Evolutionary conservation across 2,329 filamentous ascomycete genomes (phyloP), one percentile per base, ranked within the genome.

Genomic region (Fusarium stilboides): DNA sequence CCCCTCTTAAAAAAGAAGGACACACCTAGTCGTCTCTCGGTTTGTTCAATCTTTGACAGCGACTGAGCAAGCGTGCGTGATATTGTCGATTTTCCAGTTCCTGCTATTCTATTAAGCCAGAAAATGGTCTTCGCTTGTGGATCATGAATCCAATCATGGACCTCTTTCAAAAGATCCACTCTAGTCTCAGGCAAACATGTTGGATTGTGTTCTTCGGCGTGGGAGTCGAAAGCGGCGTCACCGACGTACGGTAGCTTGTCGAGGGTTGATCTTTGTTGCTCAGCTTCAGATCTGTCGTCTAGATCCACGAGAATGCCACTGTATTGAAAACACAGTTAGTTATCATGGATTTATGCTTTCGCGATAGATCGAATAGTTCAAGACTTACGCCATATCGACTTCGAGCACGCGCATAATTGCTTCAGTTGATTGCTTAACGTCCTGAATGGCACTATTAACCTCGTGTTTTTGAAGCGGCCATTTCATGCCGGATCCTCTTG

Each of bases 1-100:
- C 76, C 80, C 57, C 70, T 77, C 51, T 80, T 82, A 70, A 83
- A 85, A 70, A 83, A 83, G 65, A 84, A 84, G 45, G 76, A 80
- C 1, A 77, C 78, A 4, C 65, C 76, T 13, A 81, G 70, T 37
- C 10, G 1, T 49, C 20, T 10, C 15, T 20, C 17, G 34, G 10
- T 24, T 12, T 22, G 22, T 36, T 17, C 14, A 9, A 8, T 15
- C 6, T 9, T 20, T 13, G 22, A 15, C 2, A 66, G 20, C 0
- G 15, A 33, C 0, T 33, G 7, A 57, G 57, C 88, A 87, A 71
- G 79, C 77, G 70, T 81, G 75, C 78, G 74, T 7, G 62, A 75
- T 13, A 82, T 78, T n/a, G 79, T 82, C 3, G 79, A 82, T 49
- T 81, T 82, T 6, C 80, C 79, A 1, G 77, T 81, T 2, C 80